Conservation (phyloP, 305 asterid species). For the Fraxinus paxiana region DNA sequence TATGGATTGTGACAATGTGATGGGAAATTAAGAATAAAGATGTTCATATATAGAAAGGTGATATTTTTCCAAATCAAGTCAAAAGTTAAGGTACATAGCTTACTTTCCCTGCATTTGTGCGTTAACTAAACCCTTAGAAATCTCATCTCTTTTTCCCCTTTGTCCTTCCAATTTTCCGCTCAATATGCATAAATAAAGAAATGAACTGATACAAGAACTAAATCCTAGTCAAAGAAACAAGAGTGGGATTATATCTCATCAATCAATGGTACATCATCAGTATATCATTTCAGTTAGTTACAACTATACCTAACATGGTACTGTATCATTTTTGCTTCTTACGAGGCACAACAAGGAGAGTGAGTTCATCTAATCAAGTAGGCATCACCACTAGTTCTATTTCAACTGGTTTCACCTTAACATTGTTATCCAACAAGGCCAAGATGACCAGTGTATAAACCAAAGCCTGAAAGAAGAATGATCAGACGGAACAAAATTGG, state of each 20-base stretch:
- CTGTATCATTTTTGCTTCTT: slow-evolving; percentile 6
- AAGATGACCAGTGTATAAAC: background rate
- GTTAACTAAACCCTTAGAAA: background rate
- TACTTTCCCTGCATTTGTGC: background rate
- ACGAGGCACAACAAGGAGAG: background rate
- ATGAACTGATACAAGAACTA: background rate
- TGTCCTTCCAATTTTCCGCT: background rate
- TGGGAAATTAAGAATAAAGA: background rate
- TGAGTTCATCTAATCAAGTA: background rate
- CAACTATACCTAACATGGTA: background rate
- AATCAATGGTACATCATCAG: background rate
- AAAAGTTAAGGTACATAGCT: background rate
- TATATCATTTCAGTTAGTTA: background rate
- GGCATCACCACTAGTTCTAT: background rate
- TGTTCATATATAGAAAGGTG: background rate
- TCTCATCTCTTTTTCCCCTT: background rate
- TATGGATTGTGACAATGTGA: background rate
- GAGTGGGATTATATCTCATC: background rate
- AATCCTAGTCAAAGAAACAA: background rate
- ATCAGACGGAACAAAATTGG: background rate
- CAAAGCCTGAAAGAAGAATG: slow-evolving; percentile 7
- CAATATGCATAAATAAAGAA: background rate
- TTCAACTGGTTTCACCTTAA: background rate
- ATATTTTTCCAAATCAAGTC: background rate
- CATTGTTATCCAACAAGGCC: background rate